A percentile compares a stretch with the other conserved stretches of the same genome.
phyloP scores from a whole-genome alignment of 257 asterid genomes.

The Solanum rostratum region DNA sequence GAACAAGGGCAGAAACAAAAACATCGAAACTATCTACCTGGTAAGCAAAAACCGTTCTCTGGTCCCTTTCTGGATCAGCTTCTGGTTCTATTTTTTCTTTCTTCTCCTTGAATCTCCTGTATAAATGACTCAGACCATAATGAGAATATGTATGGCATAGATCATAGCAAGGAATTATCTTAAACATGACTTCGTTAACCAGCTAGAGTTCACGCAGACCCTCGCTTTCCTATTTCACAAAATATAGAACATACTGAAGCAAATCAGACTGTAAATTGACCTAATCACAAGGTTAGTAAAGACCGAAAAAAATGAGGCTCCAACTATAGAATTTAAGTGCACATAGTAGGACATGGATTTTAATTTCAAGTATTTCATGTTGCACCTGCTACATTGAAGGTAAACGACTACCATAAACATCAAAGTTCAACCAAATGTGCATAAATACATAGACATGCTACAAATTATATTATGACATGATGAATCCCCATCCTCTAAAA shows the following conservation, averaged over 20 bases:
- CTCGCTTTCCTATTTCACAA: background rate
- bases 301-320: background rate
- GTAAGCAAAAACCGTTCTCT: conserved; percentile 96
- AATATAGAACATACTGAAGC: background rate
- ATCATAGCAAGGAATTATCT: background rate
- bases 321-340: background rate
- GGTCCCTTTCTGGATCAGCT: conserved; percentile 99
- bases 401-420: background rate
- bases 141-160: conserved; percentile 25
- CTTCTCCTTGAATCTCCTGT: conserved; percentile 97
- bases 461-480: background rate
- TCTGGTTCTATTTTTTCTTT: conserved; percentile 90
- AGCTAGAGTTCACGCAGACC: conserved; percentile 7
- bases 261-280: background rate
- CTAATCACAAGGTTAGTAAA: background rate
- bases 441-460: background rate
- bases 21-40: conserved; percentile 39
- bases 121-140: conserved; percentile 40
- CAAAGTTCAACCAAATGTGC: background rate
- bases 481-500: background rate
- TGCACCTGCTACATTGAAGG: background rate
- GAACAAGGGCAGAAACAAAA: background rate
- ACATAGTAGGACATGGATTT: background rate
- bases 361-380: background rate
- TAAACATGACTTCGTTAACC: conserved; percentile 18